Conservation (phyloP, 305 asterid species). For the Salvia sclarea region DNA sequence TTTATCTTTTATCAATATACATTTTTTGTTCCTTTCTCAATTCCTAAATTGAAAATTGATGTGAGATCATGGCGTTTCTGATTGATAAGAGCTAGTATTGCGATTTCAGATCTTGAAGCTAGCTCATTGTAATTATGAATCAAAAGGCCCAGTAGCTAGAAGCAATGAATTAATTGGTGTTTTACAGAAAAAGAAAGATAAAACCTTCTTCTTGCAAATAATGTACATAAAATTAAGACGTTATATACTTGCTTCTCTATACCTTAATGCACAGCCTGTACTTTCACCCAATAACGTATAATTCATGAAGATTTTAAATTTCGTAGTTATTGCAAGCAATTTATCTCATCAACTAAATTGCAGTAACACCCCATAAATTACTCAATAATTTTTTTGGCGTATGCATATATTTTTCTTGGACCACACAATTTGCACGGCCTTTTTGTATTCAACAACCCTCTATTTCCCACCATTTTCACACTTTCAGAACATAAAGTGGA, state of each 20-base stretch:
- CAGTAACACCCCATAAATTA: constrained; percentile 32
- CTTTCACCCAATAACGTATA: constrained; percentile 4
- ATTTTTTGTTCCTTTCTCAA: neutral
- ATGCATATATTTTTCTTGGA: constrained; percentile 36
- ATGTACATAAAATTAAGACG: neutral
- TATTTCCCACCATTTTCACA: constrained; percentile 5
- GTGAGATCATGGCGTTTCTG: neutral
- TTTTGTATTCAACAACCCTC: constrained; percentile 36
- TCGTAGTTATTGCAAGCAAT: constrained; percentile 18
- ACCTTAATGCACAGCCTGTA: constrained; percentile 31
- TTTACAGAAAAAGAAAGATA: neutral
- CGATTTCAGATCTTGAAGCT: constrained; percentile 15
- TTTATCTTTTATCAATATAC: neutral
- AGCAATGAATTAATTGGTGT: neutral
- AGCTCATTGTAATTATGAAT: neutral
- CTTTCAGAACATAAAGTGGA: neutral
- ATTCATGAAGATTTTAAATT: constrained; percentile 23
- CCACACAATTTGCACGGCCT: constrained; percentile 48
- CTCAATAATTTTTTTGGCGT: constrained; percentile 14
- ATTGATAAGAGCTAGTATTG: neutral
- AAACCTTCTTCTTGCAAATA: neutral
- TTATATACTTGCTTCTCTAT: too few species aligned
- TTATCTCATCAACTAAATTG: constrained; percentile 23
- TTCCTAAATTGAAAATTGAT: neutral
- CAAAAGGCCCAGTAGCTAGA: neutral